phyloP scores from a whole-genome alignment of 1,284 basidiomycete genomes.

The Sporisorium sorghi region DNA sequence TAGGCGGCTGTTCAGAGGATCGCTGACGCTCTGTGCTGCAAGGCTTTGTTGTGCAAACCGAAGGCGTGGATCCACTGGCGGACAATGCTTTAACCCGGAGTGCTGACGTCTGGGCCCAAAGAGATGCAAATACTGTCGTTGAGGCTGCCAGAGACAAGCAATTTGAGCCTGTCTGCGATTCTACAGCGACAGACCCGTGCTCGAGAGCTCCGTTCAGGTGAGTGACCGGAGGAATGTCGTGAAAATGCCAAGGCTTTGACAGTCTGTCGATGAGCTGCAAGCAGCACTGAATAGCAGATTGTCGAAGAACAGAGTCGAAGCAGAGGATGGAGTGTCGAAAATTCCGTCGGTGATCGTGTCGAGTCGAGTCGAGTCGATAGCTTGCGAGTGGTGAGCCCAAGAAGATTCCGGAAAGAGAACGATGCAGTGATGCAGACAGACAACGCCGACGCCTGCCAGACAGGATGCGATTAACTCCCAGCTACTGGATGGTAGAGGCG shows the following conservation, averaged over 20 bases:
- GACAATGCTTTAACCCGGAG: too few relatives aligned
- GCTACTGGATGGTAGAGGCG: neutral
- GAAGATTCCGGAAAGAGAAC: neutral
- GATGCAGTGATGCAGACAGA: neutral
- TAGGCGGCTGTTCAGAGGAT: neutral
- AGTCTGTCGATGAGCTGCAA: neutral
- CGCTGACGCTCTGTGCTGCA: neutral
- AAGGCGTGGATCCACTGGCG: neutral
- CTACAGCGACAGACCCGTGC: neutral
- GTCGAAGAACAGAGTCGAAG: neutral
- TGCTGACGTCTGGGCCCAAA: too few relatives aligned
- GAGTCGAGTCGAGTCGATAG: slow-evolving; percentile 1
- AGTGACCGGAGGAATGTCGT: too few relatives aligned
- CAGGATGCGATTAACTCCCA: neutral
- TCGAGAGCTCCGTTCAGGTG: neutral
- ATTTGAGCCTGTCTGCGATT: neutral
- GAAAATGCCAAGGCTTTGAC: too few relatives aligned
- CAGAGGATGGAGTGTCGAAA: neutral
- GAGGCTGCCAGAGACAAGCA: neutral
- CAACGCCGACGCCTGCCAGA: neutral
- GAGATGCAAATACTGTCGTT: neutral
- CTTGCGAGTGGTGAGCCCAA: slow-evolving; percentile 1
- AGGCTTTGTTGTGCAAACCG: neutral
- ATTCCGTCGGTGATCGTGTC: neutral
- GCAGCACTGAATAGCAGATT: neutral